Evolutionary conservation across 805 yeast species (phyloP), one percentile per base, ranked within the genome.

Genomic region (Blastobotrys attinorum): DNA sequence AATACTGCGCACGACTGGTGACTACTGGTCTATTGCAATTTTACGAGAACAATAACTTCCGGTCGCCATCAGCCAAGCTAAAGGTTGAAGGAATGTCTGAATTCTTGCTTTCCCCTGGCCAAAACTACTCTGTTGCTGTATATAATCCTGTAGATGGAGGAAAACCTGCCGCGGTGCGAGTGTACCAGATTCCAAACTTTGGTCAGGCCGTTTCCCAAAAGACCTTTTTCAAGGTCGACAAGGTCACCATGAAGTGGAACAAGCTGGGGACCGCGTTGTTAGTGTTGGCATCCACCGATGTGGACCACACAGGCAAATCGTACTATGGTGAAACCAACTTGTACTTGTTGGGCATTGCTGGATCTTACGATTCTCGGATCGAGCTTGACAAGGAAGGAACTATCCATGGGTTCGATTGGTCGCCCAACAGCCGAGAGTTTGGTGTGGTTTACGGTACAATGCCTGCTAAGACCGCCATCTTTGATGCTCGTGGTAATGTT

Each of bases 391-490:
- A 85, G 56, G 96, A 88, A 59, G 97, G 97, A 25, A 97, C 99
- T 37, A 88, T 92, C 54, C 97, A 92, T 67, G 98, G 92, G 64
- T 85, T 90, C 49, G 81, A 92, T 18, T 92, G 99, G 99, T 83
- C 95, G 21, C 96, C 97, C 47, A 79, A 88, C 41, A 86, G 96
- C 16, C 76, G 96, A 54, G 97, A 92, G 67, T 94, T 92, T 70
- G 97, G 96, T 48, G 98, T 92, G 36, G 87, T 85, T 44, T 89
- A 89, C 60, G 99, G 98, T 25, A 89, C 77, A 67, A 92, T 92
- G 97, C 99, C 99, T 2, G 86, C 96, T 22, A 82, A 83, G 57
- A 89, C 97, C 21, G 79, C 96, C 8, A 87, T 92, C 57, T 92
- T 90, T 58, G 97, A 92, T 66, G 78, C 95, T 22, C 78, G 97